Evolutionary conservation across 805 yeast genomes (phyloP), one percentile per base, ranked within the genome.

Genomic region (Ogataea methanolica): DNA sequence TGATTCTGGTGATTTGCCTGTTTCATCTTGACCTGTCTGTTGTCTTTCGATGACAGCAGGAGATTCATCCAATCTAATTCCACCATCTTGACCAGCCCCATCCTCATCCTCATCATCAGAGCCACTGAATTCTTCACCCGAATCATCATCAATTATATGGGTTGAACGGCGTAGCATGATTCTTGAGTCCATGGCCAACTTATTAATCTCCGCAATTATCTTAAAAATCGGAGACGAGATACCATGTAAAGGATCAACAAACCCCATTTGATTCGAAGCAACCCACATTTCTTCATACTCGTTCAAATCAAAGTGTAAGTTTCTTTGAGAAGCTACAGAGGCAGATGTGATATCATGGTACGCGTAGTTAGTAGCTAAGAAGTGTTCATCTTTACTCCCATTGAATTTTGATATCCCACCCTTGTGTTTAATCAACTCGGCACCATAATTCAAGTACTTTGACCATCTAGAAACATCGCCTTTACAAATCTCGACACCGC

Each of bases 401-500:
- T 74, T 75, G 63, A 81, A 73, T 37, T 63, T 66, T 39, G 65
- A 60, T 17, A 84, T 64, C 0, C 92, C 92, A 14, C 91, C 92
- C 50, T 80, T 74, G 45, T 71, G 62, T 46, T 72, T 69, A 36
- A 88, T 76, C 26, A 87, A 67, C 47, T 76, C 76, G 40, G 88
- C 82, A 2, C 90, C 89, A 74, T 80, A 75, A 38, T 74, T 73
- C 47, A 88, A 68, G 56, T 83, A 79, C 26, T 77, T 71, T 2
- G 84, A 76, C 96, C 96, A 88, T 58, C 82, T 79, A 35, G 74
- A 74, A 34, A 85, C 88, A 62, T 88, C 95, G 7, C 96, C 96
- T 53, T 81, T 76, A 65, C 92, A 87, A 45, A 88, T 85, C 59
- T 86, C 90, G 0, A 88, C 91, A n/a, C 85, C 88, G 54, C 86